Evolutionary conservation across 2,329 filamentous ascomycete species (phyloP), one percentile per base, ranked within the genome.

Genomic region (Lojkania enalia): DNA sequence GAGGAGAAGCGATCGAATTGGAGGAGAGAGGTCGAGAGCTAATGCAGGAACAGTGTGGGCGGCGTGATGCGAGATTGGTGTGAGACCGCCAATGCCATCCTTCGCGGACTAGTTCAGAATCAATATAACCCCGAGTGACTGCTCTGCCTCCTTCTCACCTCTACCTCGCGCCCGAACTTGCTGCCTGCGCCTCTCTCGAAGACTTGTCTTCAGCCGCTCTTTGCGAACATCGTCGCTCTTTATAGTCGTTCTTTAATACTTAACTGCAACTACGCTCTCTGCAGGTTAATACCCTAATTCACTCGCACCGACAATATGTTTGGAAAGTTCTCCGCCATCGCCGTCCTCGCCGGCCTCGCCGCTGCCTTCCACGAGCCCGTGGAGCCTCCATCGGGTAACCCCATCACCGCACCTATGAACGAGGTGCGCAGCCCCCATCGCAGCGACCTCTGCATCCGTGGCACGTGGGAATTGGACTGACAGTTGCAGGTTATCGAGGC

Each of bases 331-430:
- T 64, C 76, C 46, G 56, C 77, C 57, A 65, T 79, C 52, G 64
- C 75, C 49, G 67, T 82, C 57, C 75, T 79, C 55, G 68, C 79
- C 56, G 75, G 76, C 69, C 69, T 83, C 47, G 75, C 78, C 51
- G 68, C 72, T 49, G 64, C 63, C 48, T 45, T 61, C 52, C 59
- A 64, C 44, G 49, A 51, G 25, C 54, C 66, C 14, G 57, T 63
- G 39, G 52, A 63, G 38, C 61, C 30, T 27, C 30, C 71, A 53
- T 35, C 31, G 18, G 81, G 80, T 60, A 85, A 85, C 66, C 70
- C 82, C 39, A 79, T 84, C 70, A 56, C 55, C 50, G 66, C 63
- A 16, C 82, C 74, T 44, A 64, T 80, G 53, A 71, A 74, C 60
- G 70, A 77, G 62, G 68, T 70, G 64, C 30, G 65, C 16, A 9